Conservation (phyloP, 1,284 basidiomycete genomes). For the Apiotrichum laibachii region DNA sequence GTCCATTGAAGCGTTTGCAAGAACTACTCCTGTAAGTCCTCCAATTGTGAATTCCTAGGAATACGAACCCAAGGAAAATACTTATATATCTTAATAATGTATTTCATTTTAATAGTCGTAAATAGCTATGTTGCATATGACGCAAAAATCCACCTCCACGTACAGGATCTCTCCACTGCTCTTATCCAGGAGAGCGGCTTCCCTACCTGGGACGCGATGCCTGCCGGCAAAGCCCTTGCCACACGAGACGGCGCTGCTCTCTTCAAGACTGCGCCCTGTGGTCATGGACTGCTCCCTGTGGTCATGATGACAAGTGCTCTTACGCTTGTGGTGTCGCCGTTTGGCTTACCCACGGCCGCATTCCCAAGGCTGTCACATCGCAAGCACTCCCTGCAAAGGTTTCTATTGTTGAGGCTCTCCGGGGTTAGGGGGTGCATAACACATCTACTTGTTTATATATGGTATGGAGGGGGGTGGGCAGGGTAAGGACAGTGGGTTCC, state of each 20-base stretch:
- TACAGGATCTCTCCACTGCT: constrained; percentile 23
- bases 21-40: no score
- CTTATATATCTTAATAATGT: no score
- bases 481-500: no score
- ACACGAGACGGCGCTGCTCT: constrained; percentile 52
- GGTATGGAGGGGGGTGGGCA: no score
- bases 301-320: constrained; percentile 11
- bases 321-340: constrained; percentile 43
- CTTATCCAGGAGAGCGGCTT: constrained; percentile 25
- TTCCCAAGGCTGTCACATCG: constrained; percentile 48
- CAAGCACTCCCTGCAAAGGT: constrained; percentile 52
- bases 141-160: constrained; percentile 45
- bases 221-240: constrained; percentile 49
- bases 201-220: constrained; percentile 22
- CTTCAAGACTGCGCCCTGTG: constrained; percentile 42
- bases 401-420: constrained; percentile 48
- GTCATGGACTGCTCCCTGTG: no score
- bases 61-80: no score
- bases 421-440: no score
- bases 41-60: no score
- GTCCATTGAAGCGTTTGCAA: no score
- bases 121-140: constrained; percentile 55
- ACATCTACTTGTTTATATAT: no score
- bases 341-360: constrained; percentile 54
- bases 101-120: no score